Base-by-base conservation (phyloP, 2,329 filamentous ascomycete genomes). In the Daldinia sp. region DNA sequence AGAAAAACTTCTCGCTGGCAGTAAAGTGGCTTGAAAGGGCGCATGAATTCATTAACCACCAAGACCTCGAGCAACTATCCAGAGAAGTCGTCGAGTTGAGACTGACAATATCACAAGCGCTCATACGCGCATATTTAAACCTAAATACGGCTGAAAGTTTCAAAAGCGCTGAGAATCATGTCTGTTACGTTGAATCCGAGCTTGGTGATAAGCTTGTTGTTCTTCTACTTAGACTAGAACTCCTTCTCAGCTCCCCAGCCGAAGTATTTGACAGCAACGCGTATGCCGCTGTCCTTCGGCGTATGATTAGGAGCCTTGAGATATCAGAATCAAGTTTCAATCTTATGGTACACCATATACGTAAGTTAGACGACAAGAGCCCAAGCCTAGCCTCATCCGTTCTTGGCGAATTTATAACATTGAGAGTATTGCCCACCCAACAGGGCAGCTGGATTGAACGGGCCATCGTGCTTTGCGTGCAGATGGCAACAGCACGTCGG, bases 1-100 rank as follows among this genome's bases (percentile, higher is more conserved):
- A 85, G 58, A 80, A 83, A 6, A 84, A 91, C 58, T 85, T 84
- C 69, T 74, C 80, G 0, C 76, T 85, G 50, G 91, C 93, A 0
- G 77, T 85, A 1, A 89, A 86, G 74, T 98, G 95, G 96, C 81
- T 97, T 0, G 85, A 90, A 62, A 86, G 92, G 70, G 89, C 92
- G 2, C 84, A 88, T 55, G 81, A 88, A 10, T 74, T 89, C 30
- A 82, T 94, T 28, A 84, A 86, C 57, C 74, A 76, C 20, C 87
- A 88, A 61, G 83, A 87, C 7, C 74, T 88, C 0, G 86, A 89
- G 23, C 79, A 81, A 18, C 79, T 91, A 3, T 89, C 89, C 30
- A 80, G 83, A 6, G 86, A 90, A 70, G 87, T 87, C 1, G 79
- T 86, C 26, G 89, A 94, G 60, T 83, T 95, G 35, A 86, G 88